Percentiles rank a stretch among this genome's conserved stretches.
Conservation (phyloP, 306 rosid species). For the Malus asiatica region DNA sequence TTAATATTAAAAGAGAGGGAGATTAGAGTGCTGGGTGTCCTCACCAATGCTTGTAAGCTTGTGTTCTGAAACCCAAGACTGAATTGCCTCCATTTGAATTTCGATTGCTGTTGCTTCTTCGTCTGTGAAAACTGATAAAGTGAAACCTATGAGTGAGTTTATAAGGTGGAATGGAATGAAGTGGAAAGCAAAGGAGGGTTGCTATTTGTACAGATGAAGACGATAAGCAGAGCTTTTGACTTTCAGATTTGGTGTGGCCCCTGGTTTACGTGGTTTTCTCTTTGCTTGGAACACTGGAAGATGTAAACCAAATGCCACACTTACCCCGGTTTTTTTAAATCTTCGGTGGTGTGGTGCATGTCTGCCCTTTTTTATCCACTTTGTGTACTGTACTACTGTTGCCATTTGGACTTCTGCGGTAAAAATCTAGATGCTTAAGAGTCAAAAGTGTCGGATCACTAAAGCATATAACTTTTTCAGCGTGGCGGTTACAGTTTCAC, state of each 20-base stretch:
- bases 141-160: not conserved
- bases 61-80: conserved; percentile 68
- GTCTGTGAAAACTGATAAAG: not conserved
- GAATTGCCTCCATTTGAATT: conserved; percentile 56
- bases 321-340: not conserved
- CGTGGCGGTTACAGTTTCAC: not conserved
- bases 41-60: conserved; percentile 71
- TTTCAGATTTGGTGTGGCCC: conserved; percentile 26
- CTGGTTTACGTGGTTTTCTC: conserved; percentile 16
- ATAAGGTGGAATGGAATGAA: not conserved
- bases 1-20: not conserved
- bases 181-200: conserved; percentile 4
- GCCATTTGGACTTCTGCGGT: not conserved
- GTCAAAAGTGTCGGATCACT: not conserved
- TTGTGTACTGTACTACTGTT: not conserved
- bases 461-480: too few relatives aligned
- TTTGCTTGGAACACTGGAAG: conserved; percentile 27
- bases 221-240: not conserved
- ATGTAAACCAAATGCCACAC: not conserved
- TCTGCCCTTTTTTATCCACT: not conserved
- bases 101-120: not conserved
- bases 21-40: not conserved
- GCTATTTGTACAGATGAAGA: conserved; percentile 21
- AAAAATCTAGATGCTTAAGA: not conserved
- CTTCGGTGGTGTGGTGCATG: not conserved